Evolutionary conservation across 2,329 filamentous ascomycete genomes (phyloP).

Genomic region (Clathrospora elynae): DNA sequence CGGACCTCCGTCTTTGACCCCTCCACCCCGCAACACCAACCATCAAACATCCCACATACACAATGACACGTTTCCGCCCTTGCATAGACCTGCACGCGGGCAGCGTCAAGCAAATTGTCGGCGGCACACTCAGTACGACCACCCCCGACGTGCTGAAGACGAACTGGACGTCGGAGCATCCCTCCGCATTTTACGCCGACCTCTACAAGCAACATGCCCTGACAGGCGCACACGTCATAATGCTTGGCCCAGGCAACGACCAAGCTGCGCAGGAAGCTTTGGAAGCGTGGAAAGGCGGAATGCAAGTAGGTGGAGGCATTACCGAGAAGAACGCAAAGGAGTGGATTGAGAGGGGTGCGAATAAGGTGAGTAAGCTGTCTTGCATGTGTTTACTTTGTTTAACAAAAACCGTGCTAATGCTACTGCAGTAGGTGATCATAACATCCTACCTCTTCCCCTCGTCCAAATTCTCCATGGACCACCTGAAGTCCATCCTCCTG

Average conservation of each 20-base stretch:
- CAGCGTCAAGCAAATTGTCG: conserved; percentile 97
- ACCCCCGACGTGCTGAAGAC: conserved; percentile 67
- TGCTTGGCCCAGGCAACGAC: conserved; percentile 89
- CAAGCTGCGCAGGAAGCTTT: conserved; percentile 79
- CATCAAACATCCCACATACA: conserved; percentile 3
- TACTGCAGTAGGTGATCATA: conserved; percentile 80
- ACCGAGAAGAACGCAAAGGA: conserved; percentile 78
- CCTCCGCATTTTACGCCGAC: conserved; percentile 77
- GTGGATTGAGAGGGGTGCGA: conserved; percentile 88
- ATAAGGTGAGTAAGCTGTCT: conserved; percentile 84
- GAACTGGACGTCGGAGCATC: conserved; percentile 87
- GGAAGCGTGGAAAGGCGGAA: conserved; percentile 73
- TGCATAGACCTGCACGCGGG: conserved; percentile 98
- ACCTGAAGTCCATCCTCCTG: conserved; percentile 74
- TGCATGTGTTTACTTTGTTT: too few relatives aligned
- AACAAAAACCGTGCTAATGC: too few relatives aligned
- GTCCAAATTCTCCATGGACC: conserved; percentile 76
- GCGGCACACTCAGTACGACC: conserved; percentile 71
- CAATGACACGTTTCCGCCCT: conserved; percentile 91
- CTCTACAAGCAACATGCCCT: conserved; percentile 79
- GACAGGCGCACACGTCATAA: conserved; percentile 88
- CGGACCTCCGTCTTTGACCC: conserved; percentile 29
- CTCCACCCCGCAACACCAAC: conserved; percentile 18
- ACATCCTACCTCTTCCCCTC: conserved; percentile 93
- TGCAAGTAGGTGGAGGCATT: conserved; percentile 96